Conservation (phyloP, 1,284 basidiomycete species). For the Tilletia setariae region DNA sequence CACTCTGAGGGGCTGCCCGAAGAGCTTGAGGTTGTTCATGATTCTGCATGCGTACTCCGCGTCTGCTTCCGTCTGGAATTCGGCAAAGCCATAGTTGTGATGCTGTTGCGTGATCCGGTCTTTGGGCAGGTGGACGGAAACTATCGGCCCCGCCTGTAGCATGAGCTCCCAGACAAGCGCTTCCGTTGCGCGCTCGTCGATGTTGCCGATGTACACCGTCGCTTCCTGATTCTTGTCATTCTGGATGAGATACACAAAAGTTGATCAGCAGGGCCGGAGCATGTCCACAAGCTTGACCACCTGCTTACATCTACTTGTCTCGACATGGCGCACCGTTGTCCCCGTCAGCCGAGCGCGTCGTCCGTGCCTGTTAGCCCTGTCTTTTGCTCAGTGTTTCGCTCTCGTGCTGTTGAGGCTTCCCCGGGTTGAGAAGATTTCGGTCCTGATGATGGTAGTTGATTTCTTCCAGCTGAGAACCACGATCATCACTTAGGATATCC, state of each 20-base stretch:
- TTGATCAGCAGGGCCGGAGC: neutral
- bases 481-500: neutral
- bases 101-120: constrained; percentile 96
- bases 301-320: constrained; percentile 9
- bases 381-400: neutral
- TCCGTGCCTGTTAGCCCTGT: neutral
- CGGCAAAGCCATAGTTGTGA: constrained; percentile 98
- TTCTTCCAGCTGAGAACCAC: too few relatives aligned
- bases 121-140: constrained; percentile 82
- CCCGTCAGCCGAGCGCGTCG: neutral
- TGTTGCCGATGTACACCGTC: constrained; percentile 67
- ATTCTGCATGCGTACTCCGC: constrained; percentile 99
- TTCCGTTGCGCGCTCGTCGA: constrained; percentile 90
- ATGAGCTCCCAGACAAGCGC: constrained; percentile 97
- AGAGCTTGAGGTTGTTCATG: constrained; percentile 99
- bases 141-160: constrained; percentile 95
- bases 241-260: neutral
- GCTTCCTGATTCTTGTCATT: constrained; percentile 46
- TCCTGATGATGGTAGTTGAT: too few relatives aligned
- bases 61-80: constrained; percentile 95
- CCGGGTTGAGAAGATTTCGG: neutral
- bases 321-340: neutral
- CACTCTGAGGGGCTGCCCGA: constrained; percentile 95
- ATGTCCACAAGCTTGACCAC: neutral
- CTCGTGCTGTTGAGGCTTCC: neutral